Conservation (phyloP, 2,329 filamentous ascomycete genomes). For the Hypocrella siamensis region DNA sequence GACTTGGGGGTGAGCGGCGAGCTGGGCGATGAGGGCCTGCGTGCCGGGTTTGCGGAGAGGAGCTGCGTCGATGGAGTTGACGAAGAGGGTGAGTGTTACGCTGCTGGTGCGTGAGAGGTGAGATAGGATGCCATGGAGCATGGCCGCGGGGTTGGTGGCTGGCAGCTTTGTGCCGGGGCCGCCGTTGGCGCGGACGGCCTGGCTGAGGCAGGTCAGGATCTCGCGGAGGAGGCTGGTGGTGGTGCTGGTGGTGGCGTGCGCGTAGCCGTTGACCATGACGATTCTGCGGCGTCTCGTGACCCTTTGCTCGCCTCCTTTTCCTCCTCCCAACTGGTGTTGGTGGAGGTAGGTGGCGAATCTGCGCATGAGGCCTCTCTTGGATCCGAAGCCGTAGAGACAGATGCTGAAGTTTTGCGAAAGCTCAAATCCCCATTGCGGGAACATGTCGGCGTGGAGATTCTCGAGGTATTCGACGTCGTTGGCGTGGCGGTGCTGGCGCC, state of each 20-base stretch:
- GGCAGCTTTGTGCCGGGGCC: slow-evolving; percentile 30
- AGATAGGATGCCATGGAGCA: slow-evolving; percentile 50
- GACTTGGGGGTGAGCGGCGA: slow-evolving; percentile 60
- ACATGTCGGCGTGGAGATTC: slow-evolving; percentile 63
- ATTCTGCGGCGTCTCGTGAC: too few relatives aligned
- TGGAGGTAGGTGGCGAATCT: slow-evolving; percentile 59
- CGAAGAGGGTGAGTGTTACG: slow-evolving; percentile 44
- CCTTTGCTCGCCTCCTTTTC: too few relatives aligned
- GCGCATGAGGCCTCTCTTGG: slow-evolving; percentile 62
- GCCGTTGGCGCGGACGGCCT: slow-evolving; percentile 37
- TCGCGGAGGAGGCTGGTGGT: slow-evolving; percentile 34
- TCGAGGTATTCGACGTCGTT: slow-evolving; percentile 56
- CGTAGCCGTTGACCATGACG: slow-evolving; percentile 78
- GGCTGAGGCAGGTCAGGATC: slow-evolving; percentile 51
- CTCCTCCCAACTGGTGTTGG: too few relatives aligned
- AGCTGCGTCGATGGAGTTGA: slow-evolving; percentile 77
- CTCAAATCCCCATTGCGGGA: slow-evolving; percentile 88
- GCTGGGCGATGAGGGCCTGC: slow-evolving; percentile 59
- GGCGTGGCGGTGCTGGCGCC: slow-evolving; percentile 52
- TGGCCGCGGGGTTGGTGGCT: slow-evolving; percentile 49
- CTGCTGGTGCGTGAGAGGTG: slow-evolving; percentile 31
- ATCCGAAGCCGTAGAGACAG: slow-evolving; percentile 85
- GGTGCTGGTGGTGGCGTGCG: slow-evolving; percentile 41
- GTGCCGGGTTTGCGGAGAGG: slow-evolving; percentile 55
- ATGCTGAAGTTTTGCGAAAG: slow-evolving; percentile 74